Evolutionary conservation across 2,329 filamentous ascomycete species (phyloP), one percentile per base, ranked within the genome.

Genomic region (Colletotrichum destructivum): DNA sequence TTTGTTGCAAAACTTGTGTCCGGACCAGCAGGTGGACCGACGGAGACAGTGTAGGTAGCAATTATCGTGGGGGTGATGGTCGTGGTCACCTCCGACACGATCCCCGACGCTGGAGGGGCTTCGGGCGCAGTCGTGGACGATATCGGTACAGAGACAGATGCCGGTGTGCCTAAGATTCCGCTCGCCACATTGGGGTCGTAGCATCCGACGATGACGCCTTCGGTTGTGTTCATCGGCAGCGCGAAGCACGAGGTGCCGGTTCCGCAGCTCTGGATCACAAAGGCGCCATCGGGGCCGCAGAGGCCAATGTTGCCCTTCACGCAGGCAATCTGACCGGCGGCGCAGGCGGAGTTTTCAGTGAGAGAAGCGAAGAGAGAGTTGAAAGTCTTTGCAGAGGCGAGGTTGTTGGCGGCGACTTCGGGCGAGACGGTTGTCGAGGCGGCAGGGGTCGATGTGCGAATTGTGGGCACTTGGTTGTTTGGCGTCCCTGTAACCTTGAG

Each of bases 191-290:
- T 76, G 12, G 78, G 75, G 60, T 85, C 79, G 38, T 81, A 80
- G 72, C 89, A 91, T 3, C 82, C 83, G 31, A 91, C 80, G 64
- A 81, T 77, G 12, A 88, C 86, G 4, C 88, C 88, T 0, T 76
- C 75, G 0, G 82, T 82, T 13, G 78, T 84, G 47, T 82, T 84
- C 82, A 89, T 85, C 0, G 89, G 89, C 72, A 90, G 77, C 2
- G 87, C 89, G 60, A 84, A 87, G 78, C 89, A 91, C 59, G 80
- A 78, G 56, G 78, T 77, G 12, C 79, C 80, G 1, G 74, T 61
- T 40, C 79, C 81, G 51, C 85, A 85, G 12, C 78, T 72, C 0
- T 75, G 76, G 21, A 89, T 82, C 4, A 78, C 75, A 75, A 87
- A 90, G 0, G 75, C 76, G 21, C 85, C 84, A 13, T 73, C 71